Conservation (phyloP, 1,284 basidiomycete genomes). For the Cryptococcus maquisensis region DNA sequence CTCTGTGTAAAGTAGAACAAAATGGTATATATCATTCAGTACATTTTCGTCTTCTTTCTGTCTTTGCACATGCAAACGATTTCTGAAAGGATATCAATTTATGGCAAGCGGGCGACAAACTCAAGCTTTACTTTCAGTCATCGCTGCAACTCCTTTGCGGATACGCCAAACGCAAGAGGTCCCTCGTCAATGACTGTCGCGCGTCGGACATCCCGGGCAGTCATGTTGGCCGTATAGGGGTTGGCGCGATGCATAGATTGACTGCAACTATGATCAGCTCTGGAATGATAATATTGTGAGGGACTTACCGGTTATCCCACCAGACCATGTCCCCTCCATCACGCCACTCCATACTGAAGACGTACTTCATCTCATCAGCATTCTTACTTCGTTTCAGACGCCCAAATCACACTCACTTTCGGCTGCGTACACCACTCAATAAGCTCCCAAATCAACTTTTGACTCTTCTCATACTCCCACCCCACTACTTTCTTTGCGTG, state of each 20-base stretch:
- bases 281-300: neutral
- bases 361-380: neutral
- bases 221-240: constrained; percentile 4
- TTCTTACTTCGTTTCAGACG: too few relatives aligned
- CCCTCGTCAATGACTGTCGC: constrained; percentile 4
- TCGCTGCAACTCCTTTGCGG: neutral
- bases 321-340: constrained; percentile 3
- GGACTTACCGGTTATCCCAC: constrained; percentile 6
- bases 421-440: constrained; percentile 7
- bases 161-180: neutral
- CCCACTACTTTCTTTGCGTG: constrained; percentile 2
- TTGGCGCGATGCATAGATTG: constrained; percentile 8
- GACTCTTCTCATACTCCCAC: constrained; percentile 1
- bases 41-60: too few relatives aligned
- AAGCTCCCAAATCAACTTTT: constrained; percentile 5
- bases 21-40: too few relatives aligned
- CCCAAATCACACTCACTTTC: neutral
- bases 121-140: too few relatives aligned
- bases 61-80: too few relatives aligned
- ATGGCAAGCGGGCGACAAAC: too few relatives aligned
- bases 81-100: too few relatives aligned
- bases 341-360: constrained; percentile 5
- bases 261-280: neutral
- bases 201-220: constrained; percentile 1
- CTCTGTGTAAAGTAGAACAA: too few relatives aligned